phyloP scores from a whole-genome alignment of 108 stramenopile genomes.

The Skeletonema potamos region DNA sequence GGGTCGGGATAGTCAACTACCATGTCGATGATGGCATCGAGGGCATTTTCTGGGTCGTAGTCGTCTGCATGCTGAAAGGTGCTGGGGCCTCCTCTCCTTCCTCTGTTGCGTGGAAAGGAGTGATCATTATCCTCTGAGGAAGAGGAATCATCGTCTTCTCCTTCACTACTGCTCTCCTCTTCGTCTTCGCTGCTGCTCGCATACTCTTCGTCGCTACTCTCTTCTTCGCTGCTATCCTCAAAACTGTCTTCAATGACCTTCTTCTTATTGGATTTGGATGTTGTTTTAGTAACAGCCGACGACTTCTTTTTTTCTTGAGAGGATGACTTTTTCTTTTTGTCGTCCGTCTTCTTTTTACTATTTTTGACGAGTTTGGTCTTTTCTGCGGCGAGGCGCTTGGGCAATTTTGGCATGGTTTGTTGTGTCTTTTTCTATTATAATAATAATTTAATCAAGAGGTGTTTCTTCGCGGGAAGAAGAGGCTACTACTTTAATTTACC shows the following conservation, averaged over 20 bases:
- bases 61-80: neutral
- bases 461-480: no score
- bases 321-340: neutral
- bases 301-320: neutral
- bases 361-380: neutral
- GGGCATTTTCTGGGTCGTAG: slow-evolving; percentile 4
- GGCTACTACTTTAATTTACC: no score
- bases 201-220: neutral
- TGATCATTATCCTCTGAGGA: neutral
- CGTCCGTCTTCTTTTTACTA: neutral
- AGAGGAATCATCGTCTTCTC: neutral
- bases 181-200: no score
- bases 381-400: neutral
- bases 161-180: neutral
- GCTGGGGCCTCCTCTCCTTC: neutral
- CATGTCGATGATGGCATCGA: slow-evolving; percentile 19
- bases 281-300: neutral
- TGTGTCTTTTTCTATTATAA: neutral
- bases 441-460: no score
- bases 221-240: neutral
- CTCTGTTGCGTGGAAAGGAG: neutral
- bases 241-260: neutral
- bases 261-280: neutral
- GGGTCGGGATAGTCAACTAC: slow-evolving; percentile 20
- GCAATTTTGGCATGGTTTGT: neutral